Percentiles rank a stretch among this genome's conserved stretches.
Conservation (phyloP, 2,329 filamentous ascomycete species). For the Fusarium sulawesiense region DNA sequence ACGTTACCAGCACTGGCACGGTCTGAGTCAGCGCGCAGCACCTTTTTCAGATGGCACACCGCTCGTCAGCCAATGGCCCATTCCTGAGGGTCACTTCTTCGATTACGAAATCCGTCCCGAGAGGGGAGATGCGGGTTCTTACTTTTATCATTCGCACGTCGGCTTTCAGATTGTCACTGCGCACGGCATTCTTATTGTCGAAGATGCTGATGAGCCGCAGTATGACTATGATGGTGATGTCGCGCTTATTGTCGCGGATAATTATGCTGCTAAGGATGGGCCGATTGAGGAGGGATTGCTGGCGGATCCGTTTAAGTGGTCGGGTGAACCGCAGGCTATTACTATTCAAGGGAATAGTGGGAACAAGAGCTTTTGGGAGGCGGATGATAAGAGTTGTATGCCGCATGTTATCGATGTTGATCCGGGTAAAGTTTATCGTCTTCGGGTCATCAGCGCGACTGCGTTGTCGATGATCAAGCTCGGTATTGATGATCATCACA, state of each 20-base stretch:
- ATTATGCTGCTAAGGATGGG: slow-evolving; percentile 65
- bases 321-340: slow-evolving; percentile 63
- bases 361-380: slow-evolving; percentile 22
- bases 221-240: slow-evolving; percentile 73
- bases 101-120: slow-evolving; percentile 72
- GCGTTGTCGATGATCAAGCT: slow-evolving; percentile 28
- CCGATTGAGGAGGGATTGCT: slow-evolving; percentile 62
- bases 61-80: slow-evolving; percentile 72
- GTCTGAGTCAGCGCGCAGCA: slow-evolving; percentile 67
- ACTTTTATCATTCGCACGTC: slow-evolving; percentile 76
- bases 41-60: slow-evolving; percentile 74
- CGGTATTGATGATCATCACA: slow-evolving; percentile 9
- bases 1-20: slow-evolving; percentile 71
- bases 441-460: slow-evolving; percentile 26
- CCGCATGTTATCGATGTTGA: slow-evolving; percentile 30
- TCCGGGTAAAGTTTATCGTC: slow-evolving; percentile 12
- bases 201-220: slow-evolving; percentile 56
- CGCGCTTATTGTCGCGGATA: slow-evolving; percentile 63
- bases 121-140: slow-evolving; percentile 67
- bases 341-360: slow-evolving; percentile 41
- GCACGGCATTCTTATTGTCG: slow-evolving; percentile 67
- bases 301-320: slow-evolving; percentile 64
- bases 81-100: slow-evolving; percentile 70
- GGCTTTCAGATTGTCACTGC: slow-evolving; percentile 71
- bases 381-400: slow-evolving; percentile 17